Base-by-base conservation (phyloP, 768 basidiomycete genomes). In the Auricularia cornea region DNA sequence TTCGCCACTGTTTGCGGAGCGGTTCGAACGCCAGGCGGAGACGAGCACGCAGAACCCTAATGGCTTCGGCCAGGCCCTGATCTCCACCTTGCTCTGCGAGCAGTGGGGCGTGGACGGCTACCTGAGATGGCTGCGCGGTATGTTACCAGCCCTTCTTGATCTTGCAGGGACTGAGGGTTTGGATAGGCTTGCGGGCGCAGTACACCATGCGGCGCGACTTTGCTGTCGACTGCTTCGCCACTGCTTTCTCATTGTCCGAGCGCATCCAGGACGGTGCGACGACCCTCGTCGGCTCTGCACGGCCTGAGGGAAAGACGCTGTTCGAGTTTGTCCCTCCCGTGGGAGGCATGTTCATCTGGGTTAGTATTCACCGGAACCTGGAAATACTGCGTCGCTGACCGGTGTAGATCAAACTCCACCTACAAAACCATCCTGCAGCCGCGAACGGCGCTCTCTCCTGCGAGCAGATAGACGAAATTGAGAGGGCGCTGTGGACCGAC, bases 311-410 rank as follows among this genome's bases (percentile, higher is more conserved):
- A 60, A 72, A 68, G 18, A 70, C 79, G 29, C 69, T 87, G 64
- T 82, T 92, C 66, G 85, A 83, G 56, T 87, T 92, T 70, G 81
- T 90, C 2, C 88, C 90, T 12, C 90, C 91, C 0, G 81, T 81
- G 1, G 81, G 88, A 20, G 92, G 92, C 8, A 94, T 93, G 92
- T 92, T 91, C 73, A 65, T 87, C 35, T 89, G 86, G 86, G 85
- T 85, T 69, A 60, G 79, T n/a, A n/a, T n/a, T n/a, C n/a, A n/a
- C n/a, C n/a, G n/a, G n/a, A n/a, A n/a, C n/a, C n/a, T n/a, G n/a
- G n/a, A n/a, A n/a, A n/a, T n/a, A n/a, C n/a, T n/a, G n/a, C 44
- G 44, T 18, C 12, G 12, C 44, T 48, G 44, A 48, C 44, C 30
- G 61, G n/a, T 60, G 32, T 65, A 89, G 87, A 68, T 92, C 44